Evolutionary conservation across 1,284 basidiomycete genomes (phyloP), one percentile per base, ranked within the genome.

Genomic region (Boletus hoseneyae): DNA sequence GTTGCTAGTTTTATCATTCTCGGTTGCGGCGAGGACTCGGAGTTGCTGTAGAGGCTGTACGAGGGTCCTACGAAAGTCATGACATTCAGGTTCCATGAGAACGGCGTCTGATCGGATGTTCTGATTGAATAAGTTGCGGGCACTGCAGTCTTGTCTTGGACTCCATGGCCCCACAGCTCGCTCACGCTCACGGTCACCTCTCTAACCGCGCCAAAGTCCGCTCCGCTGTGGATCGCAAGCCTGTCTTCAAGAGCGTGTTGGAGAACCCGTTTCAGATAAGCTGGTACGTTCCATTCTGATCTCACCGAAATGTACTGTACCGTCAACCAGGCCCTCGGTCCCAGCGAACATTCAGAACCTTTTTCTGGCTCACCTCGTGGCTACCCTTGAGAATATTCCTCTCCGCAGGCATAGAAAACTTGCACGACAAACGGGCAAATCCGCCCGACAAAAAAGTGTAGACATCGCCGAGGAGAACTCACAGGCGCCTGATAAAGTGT

Each of bases 241-340:
- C 72, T 1, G 79, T 83, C 0, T 87, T 81, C 69, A 89, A 81
- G 56, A 77, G 77, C 51, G 83, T 85, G 2, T 69, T 90, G 16
- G 82, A 83, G 47, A 89, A 79, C 55, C 87, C 88, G 2, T 85
- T 86, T 58, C 75, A 78, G 19, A 72, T 90, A n/a, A 65, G 70
- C 64, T 91, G 88, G 87, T 88, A 15, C 4, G 60, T 62, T 47
- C 44, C 39, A 37, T 51, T 47, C 30, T 21, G 30, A 18, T 34
- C 30, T 15, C 16, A 33, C 16, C 27, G 6, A 18, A 48, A 19
- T 15, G 9, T 16, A 12, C 23, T 3, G 42, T 39, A 63, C 48
- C 48, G 45, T 42, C 6, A 27, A 8, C 15, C 23, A 90, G 87
- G 88, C 88, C 88, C 0, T 68, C 69, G 16, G 70, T 87, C n/a